A percentile compares a stretch with the other conserved stretches of the same genome.
Conservation (phyloP, 2,329 filamentous ascomycete species). For the Talaromyces albobiverticillius region DNA sequence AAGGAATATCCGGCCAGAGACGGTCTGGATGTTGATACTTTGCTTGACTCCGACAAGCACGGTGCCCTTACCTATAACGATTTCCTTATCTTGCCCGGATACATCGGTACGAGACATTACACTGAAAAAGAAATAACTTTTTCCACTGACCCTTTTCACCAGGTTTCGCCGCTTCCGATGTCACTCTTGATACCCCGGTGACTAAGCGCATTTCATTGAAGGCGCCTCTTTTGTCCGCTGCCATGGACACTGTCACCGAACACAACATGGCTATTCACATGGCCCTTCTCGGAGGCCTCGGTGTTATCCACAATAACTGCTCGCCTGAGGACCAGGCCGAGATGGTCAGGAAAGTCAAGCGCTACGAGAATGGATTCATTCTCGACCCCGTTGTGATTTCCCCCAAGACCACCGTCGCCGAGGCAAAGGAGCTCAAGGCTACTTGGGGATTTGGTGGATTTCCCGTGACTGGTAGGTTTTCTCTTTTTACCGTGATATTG, state of each 20-base stretch:
- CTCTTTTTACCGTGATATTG: slow-evolving; percentile 16
- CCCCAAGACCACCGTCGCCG: slow-evolving; percentile 80
- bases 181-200: slow-evolving; percentile 82
- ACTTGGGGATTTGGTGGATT: slow-evolving; percentile 99
- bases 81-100: slow-evolving; percentile 93
- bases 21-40: slow-evolving; percentile 80
- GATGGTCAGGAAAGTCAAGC: slow-evolving; percentile 99
- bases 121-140: background rate
- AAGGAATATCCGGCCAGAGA: slow-evolving; percentile 73
- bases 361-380: slow-evolving; percentile 99
- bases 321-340: slow-evolving; percentile 95
- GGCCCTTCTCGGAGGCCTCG: slow-evolving; percentile 53
- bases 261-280: slow-evolving; percentile 99
- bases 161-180: slow-evolving; percentile 88
- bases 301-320: slow-evolving; percentile 99
- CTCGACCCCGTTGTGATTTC: slow-evolving; percentile 90
- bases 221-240: slow-evolving; percentile 94
- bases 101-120: slow-evolving; percentile 65
- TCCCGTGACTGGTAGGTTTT: slow-evolving; percentile 87
- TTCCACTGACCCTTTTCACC: slow-evolving; percentile 15
- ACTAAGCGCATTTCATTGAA: slow-evolving; percentile 96
- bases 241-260: slow-evolving; percentile 99
- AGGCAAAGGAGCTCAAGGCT: slow-evolving; percentile 90
- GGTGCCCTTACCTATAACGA: slow-evolving; percentile 98
- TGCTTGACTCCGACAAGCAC: slow-evolving; percentile 87